phyloP scores from a whole-genome alignment of 108 stramenopile species.

The Fragilariopsis cylindrus region DNA sequence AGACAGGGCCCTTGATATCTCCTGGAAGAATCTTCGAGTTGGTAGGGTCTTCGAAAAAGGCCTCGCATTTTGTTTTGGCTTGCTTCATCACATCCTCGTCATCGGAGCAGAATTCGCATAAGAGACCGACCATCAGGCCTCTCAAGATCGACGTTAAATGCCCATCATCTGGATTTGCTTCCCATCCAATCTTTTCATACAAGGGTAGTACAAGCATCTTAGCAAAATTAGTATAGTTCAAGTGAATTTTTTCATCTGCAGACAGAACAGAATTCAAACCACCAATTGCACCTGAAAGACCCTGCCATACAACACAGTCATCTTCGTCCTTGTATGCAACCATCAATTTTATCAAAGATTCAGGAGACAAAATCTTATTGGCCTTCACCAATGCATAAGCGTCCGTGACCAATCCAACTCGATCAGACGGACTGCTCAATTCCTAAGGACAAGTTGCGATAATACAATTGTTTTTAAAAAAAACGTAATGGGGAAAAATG shows the following conservation, averaged over 20 bases:
- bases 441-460: neutral
- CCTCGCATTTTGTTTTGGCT: constrained; percentile 75
- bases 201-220: constrained; percentile 63
- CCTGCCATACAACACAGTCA: constrained; percentile 87
- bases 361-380: constrained; percentile 75
- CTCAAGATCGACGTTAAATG: constrained; percentile 88
- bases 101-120: constrained; percentile 76
- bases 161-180: constrained; percentile 68
- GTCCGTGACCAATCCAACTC: constrained; percentile 89
- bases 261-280: constrained; percentile 75
- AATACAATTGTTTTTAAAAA: too few species aligned
- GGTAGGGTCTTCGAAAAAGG: constrained; percentile 69
- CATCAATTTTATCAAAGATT: constrained; percentile 75
- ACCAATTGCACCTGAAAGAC: constrained; percentile 68
- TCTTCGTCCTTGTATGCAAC: constrained; percentile 82
- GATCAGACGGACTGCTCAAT: constrained; percentile 69
- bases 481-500: too few species aligned
- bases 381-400: constrained; percentile 92
- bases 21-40: constrained; percentile 64
- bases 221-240: constrained; percentile 64
- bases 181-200: constrained; percentile 85
- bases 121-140: constrained; percentile 82
- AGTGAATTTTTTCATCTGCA: constrained; percentile 67
- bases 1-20: constrained; percentile 87
- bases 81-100: constrained; percentile 76